Evolutionary conservation across 2,329 filamentous ascomycete species (phyloP).

Genomic region (Pleoardoris graminearum): DNA sequence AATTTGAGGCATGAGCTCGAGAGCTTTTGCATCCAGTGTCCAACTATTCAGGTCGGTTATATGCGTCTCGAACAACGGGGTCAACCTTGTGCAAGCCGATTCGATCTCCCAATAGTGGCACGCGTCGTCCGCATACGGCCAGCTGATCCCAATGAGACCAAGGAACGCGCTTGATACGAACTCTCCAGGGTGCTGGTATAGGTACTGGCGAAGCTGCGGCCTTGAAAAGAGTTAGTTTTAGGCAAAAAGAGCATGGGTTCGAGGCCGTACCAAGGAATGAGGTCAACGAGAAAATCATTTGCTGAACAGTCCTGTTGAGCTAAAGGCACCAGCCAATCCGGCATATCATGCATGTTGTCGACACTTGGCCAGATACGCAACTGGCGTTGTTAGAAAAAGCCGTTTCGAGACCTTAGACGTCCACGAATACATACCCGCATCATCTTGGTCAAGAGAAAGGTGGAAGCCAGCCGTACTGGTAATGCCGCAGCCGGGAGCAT

Average conservation of each 20-base stretch:
- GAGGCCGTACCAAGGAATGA: constrained; percentile 38
- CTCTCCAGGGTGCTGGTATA: constrained; percentile 40
- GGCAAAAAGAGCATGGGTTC: background rate
- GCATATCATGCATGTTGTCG: constrained; percentile 40
- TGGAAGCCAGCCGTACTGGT: constrained; percentile 36
- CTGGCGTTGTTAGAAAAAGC: constrained; percentile 15
- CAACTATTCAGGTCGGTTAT: constrained; percentile 39
- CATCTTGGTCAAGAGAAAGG: constrained; percentile 41
- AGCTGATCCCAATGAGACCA: constrained; percentile 34
- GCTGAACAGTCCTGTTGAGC: constrained; percentile 35
- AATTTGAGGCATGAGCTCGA: constrained; percentile 39
- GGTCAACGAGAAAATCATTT: constrained; percentile 40
- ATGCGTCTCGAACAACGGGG: constrained; percentile 39
- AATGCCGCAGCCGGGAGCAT: constrained; percentile 30
- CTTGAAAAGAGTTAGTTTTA: constrained; percentile 24
- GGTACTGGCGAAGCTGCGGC: constrained; percentile 39
- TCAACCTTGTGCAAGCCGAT: constrained; percentile 37
- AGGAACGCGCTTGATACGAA: constrained; percentile 33
- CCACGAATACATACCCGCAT: constrained; percentile 35
- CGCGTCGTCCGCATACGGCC: constrained; percentile 42
- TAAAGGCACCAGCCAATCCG: constrained; percentile 41
- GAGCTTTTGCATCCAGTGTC: constrained; percentile 39
- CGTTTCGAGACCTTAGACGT: background rate
- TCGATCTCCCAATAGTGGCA: constrained; percentile 46
- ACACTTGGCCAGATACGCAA: constrained; percentile 45